These are phyloP conservation scores for Taxawa tesnikishii DNA, from an alignment of 2,329 filamentous ascomycete genomes.

Conservation along the genomic window DNA sequence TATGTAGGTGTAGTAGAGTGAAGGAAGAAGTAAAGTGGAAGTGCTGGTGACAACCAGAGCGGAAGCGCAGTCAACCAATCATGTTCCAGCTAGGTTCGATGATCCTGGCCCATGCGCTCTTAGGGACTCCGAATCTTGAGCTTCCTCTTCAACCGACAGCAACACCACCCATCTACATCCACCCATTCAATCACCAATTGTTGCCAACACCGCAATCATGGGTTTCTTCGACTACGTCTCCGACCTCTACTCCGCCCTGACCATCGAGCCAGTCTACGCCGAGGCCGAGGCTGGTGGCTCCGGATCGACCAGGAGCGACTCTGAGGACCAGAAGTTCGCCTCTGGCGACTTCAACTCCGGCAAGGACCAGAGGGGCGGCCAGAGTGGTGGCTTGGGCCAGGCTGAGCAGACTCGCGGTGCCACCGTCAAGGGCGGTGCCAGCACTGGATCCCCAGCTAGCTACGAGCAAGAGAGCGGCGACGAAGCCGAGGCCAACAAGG, in stretches of 20 bases:
- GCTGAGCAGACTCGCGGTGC: conserved; percentile 18
- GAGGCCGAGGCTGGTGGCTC: conserved; percentile 52
- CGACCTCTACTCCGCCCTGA: conserved; percentile 54
- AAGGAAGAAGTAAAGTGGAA: too few species aligned
- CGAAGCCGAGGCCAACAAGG: conserved; percentile 31
- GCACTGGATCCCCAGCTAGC: conserved; percentile 25
- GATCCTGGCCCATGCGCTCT: too few species aligned
- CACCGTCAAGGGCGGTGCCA: conserved; percentile 24
- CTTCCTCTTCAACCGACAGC: too few species aligned
- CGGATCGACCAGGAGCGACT: too few species aligned
- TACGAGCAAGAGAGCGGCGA: conserved; percentile 29
- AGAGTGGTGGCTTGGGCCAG: conserved; percentile 13
- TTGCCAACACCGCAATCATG: conserved; percentile 30
- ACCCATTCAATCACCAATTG: conserved; percentile 3
- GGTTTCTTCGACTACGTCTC: conserved; percentile 53
- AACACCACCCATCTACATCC: too few species aligned
- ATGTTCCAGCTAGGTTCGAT: too few species aligned
- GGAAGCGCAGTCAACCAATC: too few species aligned
- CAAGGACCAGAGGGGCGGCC: conserved; percentile 16
- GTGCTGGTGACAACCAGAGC: too few species aligned
- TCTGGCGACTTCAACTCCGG: conserved; percentile 28
- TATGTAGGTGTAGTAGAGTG: too few species aligned
- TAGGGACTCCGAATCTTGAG: too few species aligned
- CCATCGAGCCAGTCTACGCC: conserved; percentile 46
- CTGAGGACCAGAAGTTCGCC: conserved; percentile 36